phyloP scores from a whole-genome alignment of 2,329 filamentous ascomycete genomes.

The Fusarium robinianum region DNA sequence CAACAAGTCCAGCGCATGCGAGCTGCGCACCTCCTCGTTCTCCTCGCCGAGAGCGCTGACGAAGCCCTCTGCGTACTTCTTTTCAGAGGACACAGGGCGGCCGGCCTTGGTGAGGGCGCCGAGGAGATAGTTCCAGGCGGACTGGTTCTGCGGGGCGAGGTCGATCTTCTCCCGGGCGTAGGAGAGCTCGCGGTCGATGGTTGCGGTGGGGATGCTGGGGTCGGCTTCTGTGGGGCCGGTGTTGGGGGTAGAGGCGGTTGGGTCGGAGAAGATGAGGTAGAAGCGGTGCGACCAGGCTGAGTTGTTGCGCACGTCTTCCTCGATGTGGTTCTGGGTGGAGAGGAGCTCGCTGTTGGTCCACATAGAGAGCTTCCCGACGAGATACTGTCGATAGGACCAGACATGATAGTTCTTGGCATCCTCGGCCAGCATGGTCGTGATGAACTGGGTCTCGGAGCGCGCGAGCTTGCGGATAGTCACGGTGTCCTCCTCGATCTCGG shows the following conservation, averaged over 20 bases:
- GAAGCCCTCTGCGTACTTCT: conserved; percentile 57
- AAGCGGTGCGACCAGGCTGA: conserved; percentile 97
- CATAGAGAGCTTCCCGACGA: conserved; percentile 67
- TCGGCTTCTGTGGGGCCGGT: conserved; percentile 57
- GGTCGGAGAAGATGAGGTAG: conserved; percentile 81
- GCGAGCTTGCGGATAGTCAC: conserved; percentile 62
- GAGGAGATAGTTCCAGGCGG: conserved; percentile 88
- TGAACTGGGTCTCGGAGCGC: conserved; percentile 72
- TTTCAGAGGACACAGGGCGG: conserved; percentile 50
- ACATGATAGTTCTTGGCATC: conserved; percentile 99
- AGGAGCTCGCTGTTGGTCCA: conserved; percentile 73
- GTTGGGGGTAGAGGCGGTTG: conserved; percentile 51
- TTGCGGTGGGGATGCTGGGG: conserved; percentile 59
- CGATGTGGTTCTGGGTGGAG: conserved; percentile 73
- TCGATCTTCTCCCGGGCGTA: conserved; percentile 75
- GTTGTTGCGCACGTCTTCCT: conserved; percentile 88
- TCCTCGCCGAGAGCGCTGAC: conserved; percentile 53
- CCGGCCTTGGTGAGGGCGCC: conserved; percentile 74
- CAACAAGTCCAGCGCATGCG: conserved; percentile 71
- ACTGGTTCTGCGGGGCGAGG: conserved; percentile 89
- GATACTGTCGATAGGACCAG: conserved; percentile 88
- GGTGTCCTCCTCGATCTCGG: conserved; percentile 61
- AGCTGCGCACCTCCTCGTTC: conserved; percentile 60
- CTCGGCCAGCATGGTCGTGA: conserved; percentile 76
- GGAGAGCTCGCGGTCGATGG: conserved; percentile 74